phyloP scores from a whole-genome alignment of 2,329 filamentous ascomycete species.

The Thelonectria blattea region DNA sequence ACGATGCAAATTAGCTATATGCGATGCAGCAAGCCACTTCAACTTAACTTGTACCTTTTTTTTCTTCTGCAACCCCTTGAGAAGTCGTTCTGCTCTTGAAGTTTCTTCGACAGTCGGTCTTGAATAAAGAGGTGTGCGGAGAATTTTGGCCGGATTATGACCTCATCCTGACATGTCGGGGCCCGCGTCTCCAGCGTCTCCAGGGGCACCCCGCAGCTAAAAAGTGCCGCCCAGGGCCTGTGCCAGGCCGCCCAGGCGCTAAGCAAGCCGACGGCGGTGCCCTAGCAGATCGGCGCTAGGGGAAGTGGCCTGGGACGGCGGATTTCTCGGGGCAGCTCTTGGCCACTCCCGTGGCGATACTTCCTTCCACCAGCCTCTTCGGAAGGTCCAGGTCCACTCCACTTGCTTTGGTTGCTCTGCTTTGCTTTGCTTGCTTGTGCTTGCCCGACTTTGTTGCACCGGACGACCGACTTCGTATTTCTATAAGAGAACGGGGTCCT shows the following conservation, averaged over 20 bases:
- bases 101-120: background rate
- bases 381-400: constrained; percentile 3
- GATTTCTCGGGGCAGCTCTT: background rate
- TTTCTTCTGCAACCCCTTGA: background rate
- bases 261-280: background rate
- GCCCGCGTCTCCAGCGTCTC: background rate
- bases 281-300: constrained; percentile 11
- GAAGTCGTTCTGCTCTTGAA: background rate
- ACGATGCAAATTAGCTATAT: background rate
- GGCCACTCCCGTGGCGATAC: constrained; percentile 2
- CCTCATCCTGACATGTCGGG: background rate
- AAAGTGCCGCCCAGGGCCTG: background rate
- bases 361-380: background rate
- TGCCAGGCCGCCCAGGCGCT: background rate
- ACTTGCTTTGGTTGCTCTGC: too few species aligned
- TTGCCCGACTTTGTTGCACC: background rate
- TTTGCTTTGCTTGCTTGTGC: background rate
- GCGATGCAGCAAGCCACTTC: background rate
- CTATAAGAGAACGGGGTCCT: background rate
- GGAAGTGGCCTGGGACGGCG: constrained; percentile 5
- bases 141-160: constrained; percentile 2
- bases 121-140: background rate
- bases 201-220: constrained; percentile 8
- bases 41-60: background rate
- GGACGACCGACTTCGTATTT: constrained; percentile 4